Percentiles rank a stretch among this genome's conserved stretches.
Evolutionary conservation across 441 rosid species (phyloP).

Genomic region (Corymbia citriodora): DNA sequence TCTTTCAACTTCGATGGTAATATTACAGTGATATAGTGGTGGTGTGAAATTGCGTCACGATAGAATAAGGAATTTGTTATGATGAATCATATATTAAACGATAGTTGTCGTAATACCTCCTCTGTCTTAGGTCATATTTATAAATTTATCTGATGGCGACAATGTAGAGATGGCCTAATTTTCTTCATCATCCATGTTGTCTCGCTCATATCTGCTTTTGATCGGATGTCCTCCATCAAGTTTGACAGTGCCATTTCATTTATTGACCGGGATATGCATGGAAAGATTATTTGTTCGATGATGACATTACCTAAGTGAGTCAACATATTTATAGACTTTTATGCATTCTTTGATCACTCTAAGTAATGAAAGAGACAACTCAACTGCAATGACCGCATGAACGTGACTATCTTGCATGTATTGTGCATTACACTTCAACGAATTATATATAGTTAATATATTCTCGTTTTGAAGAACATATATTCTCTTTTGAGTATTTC

Average conservation of each 20-base stretch:
- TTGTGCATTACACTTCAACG: neutral
- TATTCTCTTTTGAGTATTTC: neutral
- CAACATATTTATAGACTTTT: neutral
- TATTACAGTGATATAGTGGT: neutral
- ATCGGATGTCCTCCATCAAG: neutral
- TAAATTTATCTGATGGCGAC: neutral
- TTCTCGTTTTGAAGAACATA: neutral
- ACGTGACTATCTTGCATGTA: neutral
- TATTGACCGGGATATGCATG: neutral
- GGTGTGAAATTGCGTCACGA: neutral
- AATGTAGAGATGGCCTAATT: neutral
- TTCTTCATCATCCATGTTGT: neutral
- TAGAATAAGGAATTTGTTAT: neutral
- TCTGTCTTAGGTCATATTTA: neutral
- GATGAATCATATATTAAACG: neutral
- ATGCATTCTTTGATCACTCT: neutral
- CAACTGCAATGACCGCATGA: no score
- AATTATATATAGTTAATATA: neutral
- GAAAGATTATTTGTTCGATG: neutral
- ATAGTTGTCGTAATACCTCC: neutral
- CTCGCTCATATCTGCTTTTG: neutral
- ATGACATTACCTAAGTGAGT: neutral
- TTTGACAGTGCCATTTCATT: neutral
- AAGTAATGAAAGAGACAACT: neutral
- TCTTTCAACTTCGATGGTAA: neutral